Percentiles rank a stretch among this genome's conserved stretches.
These are phyloP conservation scores for Metarhizium sp. DNA, from an alignment of 2,329 filamentous ascomycete species.

Conservation along the genomic window DNA sequence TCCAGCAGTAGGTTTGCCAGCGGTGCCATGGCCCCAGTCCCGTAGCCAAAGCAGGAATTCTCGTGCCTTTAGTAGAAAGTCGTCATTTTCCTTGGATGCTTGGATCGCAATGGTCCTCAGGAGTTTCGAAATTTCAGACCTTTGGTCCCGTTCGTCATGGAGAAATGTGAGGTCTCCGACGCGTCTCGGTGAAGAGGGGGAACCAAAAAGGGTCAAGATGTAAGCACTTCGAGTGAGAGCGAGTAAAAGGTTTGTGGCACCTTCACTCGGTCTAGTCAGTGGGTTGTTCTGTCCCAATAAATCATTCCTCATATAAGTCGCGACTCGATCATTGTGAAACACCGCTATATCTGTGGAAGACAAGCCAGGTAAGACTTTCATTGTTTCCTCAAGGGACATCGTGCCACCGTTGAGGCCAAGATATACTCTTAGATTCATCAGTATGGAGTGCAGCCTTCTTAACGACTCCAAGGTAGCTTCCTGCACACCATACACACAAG, in stretches of 20 bases:
- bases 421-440: constrained; percentile 44
- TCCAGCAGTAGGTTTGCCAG: constrained; percentile 9
- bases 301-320: constrained; percentile 25
- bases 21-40: constrained; percentile 51
- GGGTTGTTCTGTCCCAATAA: constrained; percentile 52
- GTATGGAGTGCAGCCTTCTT: constrained; percentile 48
- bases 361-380: constrained; percentile 31
- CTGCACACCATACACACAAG: constrained; percentile 57
- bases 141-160: constrained; percentile 55
- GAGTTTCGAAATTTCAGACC: constrained; percentile 47
- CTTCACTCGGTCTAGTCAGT: constrained; percentile 51
- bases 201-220: constrained; percentile 41
- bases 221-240: constrained; percentile 54
- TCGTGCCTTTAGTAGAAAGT: constrained; percentile 52
- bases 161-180: constrained; percentile 56
- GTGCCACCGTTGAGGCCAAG: constrained; percentile 50
- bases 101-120: constrained; percentile 42
- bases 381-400: constrained; percentile 38
- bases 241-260: constrained; percentile 50
- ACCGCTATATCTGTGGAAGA: constrained; percentile 20
- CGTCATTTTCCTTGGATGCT: constrained; percentile 50
- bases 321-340: constrained; percentile 15
- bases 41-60: constrained; percentile 64
- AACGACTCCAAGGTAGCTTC: constrained; percentile 50
- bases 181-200: constrained; percentile 39